A percentile compares a stretch with the other conserved stretches of the same genome.
phyloP scores from a whole-genome alignment of 192 early-diverging fungal species.

The Rhizoclosmatium sp. region DNA sequence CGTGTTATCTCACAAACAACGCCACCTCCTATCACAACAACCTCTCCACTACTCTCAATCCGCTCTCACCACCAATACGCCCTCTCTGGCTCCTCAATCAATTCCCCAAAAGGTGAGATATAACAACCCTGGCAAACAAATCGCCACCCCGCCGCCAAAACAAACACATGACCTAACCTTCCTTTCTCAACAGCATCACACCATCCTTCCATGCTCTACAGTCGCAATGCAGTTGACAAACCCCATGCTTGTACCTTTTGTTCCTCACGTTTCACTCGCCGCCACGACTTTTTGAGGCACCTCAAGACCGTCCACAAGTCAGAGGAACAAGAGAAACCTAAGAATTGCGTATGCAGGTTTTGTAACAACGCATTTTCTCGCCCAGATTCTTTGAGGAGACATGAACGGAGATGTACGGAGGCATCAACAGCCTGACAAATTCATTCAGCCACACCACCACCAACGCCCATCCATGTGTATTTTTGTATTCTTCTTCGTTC shows the following conservation, averaged over 20 bases:
- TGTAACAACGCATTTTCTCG: conserved; percentile 15
- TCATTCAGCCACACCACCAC: too few species aligned
- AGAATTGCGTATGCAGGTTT: background rate
- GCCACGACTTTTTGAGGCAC: conserved; percentile 31
- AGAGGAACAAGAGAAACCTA: background rate
- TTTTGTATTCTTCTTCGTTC: background rate
- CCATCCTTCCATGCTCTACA: background rate
- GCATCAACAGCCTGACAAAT: too few species aligned
- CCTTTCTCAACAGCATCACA: background rate
- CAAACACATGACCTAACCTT: background rate
- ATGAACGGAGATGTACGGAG: conserved; percentile 13
- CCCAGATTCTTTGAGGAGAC: conserved; percentile 16
- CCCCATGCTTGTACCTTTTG: conserved; percentile 4
- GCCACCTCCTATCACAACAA: background rate
- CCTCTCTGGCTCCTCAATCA: too few species aligned
- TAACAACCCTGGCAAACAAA: too few species aligned
- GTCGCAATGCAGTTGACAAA: background rate
- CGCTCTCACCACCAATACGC: too few species aligned
- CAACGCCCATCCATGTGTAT: too few species aligned
- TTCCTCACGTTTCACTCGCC: conserved; percentile 12
- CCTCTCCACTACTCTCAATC: too few species aligned
- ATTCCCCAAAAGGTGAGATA: too few species aligned
- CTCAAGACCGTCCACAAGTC: conserved; percentile 1
- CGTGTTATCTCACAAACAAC: background rate
- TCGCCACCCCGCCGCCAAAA: too few species aligned